Base-by-base conservation (phyloP, 768 basidiomycete genomes). In the Ramaria rubella region DNA sequence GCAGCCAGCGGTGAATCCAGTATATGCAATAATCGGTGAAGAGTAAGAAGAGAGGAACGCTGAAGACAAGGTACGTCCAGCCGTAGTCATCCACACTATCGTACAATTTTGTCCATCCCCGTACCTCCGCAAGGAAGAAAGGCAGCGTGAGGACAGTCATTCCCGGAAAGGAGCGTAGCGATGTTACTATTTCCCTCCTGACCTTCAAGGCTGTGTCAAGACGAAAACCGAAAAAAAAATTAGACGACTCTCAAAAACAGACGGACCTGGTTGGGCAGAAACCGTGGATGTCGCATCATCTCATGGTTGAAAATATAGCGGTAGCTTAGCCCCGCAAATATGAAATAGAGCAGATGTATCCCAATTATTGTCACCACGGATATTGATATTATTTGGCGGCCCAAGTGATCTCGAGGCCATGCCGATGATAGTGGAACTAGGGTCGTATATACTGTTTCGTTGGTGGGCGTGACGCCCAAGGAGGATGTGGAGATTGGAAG, bases 21-120 rank as follows among this genome's bases (percentile, higher is more conserved):
- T 99, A 99, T 61, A 99, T 90, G 64, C 79, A 75, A 63, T 92
- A 90, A 71, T 99, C 96, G 17, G 95, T 99, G 70, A 91, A 90
- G 19, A 87, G 60, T 58, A 94, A 67, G 77, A 88, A 94, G 87
- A 88, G 71, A 7, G 82, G 78, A 26, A 86, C 70, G 1, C 86
- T 87, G n/a, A 82, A 72, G 56, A 83, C 61, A 9, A 90, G 67
- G 67, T 90, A 93, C 23, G 72, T 55, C 76, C 86, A 83, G 29
- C 93, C 94, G 62, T 91, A 93, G 0, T 93, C 83, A 46, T 80
- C 81, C 36, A 92, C 68, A 46, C 84, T 76, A 59, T 89, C 81
- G 66, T 97, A 99, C 42, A 97, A 63, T 66, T 70, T 78, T 2
- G 87, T 85, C 62, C 88, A 80, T 0, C 96, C 96, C 71, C 87